A percentile compares a stretch with the other conserved stretches of the same genome.
Evolutionary conservation across 2,329 filamentous ascomycete genomes (phyloP).

Genomic region (Microsporum canis): DNA sequence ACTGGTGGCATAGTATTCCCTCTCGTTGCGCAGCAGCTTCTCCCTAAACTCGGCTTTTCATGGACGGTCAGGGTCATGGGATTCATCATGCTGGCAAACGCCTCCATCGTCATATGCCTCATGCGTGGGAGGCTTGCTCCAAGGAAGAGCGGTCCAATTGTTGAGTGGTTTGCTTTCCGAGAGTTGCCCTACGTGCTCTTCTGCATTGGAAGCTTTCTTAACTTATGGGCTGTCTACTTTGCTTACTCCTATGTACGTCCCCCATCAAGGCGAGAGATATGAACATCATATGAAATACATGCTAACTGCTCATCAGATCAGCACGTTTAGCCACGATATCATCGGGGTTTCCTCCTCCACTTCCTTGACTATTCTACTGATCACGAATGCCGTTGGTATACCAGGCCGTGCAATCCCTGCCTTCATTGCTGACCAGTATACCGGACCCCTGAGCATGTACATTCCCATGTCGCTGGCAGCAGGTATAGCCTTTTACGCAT

Average conservation of each 20-base stretch:
- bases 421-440: conserved; percentile 45
- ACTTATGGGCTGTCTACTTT: conserved; percentile 44
- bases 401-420: conserved; percentile 49
- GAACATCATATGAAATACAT: background rate
- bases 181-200: conserved; percentile 39
- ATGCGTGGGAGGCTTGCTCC: conserved; percentile 40
- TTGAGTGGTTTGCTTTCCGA: conserved; percentile 43
- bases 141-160: conserved; percentile 38
- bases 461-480: conserved; percentile 40
- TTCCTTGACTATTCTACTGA: conserved; percentile 50
- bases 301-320: conserved; percentile 17
- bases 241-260: conserved; percentile 38
- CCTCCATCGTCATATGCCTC: conserved; percentile 31
- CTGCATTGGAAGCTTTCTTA: conserved; percentile 33
- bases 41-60: conserved; percentile 50
- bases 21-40: conserved; percentile 43
- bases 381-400: conserved; percentile 53
- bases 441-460: conserved; percentile 53
- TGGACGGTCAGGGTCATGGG: conserved; percentile 54
- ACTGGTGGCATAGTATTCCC: conserved; percentile 56
- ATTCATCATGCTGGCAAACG: conserved; percentile 45
- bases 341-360: conserved; percentile 33
- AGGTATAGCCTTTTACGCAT: conserved; percentile 40
- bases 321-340: conserved; percentile 30
- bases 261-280: background rate